A percentile compares a stretch with the other conserved stretches of the same genome.
Conservation (phyloP, 2,329 filamentous ascomycete species). For the Trichophaea hybrida region DNA sequence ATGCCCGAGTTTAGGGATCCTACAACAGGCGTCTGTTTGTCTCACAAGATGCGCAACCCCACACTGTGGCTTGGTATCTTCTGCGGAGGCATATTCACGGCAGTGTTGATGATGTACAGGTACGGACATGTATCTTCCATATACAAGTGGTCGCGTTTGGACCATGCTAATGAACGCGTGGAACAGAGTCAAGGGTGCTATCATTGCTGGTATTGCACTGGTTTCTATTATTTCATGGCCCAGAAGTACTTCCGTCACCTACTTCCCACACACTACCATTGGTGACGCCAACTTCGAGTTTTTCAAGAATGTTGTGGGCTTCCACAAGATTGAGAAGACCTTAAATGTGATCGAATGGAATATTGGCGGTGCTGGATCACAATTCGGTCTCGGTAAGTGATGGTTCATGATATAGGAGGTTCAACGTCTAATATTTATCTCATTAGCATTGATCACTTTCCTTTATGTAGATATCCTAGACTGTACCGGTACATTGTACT, state of each 20-base stretch:
- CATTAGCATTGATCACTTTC: conserved; percentile 62
- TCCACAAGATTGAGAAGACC: conserved; percentile 58
- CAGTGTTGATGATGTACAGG: conserved; percentile 47
- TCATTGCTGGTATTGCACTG: conserved; percentile 68
- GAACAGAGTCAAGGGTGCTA: conserved; percentile 63
- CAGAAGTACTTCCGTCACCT: conserved; percentile 57
- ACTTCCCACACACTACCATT: conserved; percentile 57
- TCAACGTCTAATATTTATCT: conserved; percentile 5
- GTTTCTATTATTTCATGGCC: conserved; percentile 87
- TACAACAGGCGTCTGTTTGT: conserved; percentile 39
- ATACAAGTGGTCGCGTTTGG: background rate
- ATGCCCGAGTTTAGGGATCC: conserved; percentile 40
- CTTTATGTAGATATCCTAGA: conserved; percentile 84
- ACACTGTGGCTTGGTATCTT: conserved; percentile 83
- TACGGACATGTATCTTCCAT: background rate
- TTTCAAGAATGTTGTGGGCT: conserved; percentile 75
- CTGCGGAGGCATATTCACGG: conserved; percentile 66
- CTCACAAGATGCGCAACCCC: conserved; percentile 65
- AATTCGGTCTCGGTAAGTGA: conserved; percentile 49
- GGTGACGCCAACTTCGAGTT: conserved; percentile 65
- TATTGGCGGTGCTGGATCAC: conserved; percentile 50
- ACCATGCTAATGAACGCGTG: conserved; percentile 34
- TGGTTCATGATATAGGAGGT: background rate
- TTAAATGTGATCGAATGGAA: conserved; percentile 63
- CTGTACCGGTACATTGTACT: conserved; percentile 72